A percentile compares a stretch with the other conserved stretches of the same genome.
These are phyloP conservation scores for Lactarius indigo DNA, from an alignment of 768 basidiomycete species.

Conservation along the genomic window DNA sequence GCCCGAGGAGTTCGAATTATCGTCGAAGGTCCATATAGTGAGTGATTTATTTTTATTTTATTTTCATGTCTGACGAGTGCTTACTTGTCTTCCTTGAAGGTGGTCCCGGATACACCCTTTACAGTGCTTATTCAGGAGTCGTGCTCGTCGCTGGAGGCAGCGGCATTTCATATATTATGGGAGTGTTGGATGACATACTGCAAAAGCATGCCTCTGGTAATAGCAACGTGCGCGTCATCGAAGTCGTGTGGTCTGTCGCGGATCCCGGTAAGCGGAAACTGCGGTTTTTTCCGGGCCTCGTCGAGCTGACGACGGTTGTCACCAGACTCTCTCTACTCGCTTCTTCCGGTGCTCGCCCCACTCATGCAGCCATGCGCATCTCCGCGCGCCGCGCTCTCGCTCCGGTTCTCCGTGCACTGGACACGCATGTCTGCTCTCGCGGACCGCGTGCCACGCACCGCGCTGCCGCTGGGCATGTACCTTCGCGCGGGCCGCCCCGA, in stretches of 20 bases:
- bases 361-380: slow-evolving; percentile 35
- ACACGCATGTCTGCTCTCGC: slow-evolving; percentile 36
- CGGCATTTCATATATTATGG: slow-evolving; percentile 55
- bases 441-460: slow-evolving; percentile 21
- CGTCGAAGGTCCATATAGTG: slow-evolving; percentile 55
- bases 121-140: slow-evolving; percentile 48
- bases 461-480: slow-evolving; percentile 31
- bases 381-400: slow-evolving; percentile 29
- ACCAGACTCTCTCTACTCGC: slow-evolving; percentile 36
- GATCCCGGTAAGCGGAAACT: slow-evolving; percentile 36
- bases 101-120: slow-evolving; percentile 44
- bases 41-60: background rate
- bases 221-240: slow-evolving; percentile 43
- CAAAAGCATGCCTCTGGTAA: slow-evolving; percentile 34
- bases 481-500: slow-evolving; percentile 33
- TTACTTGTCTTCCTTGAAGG: slow-evolving; percentile 30
- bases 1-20: slow-evolving; percentile 36
- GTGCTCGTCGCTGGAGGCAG: slow-evolving; percentile 58
- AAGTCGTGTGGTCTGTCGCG: slow-evolving; percentile 52
- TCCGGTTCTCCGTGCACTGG: slow-evolving; percentile 43
- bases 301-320: slow-evolving; percentile 21
- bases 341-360: slow-evolving; percentile 37
- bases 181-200: slow-evolving; percentile 50
- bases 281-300: background rate
- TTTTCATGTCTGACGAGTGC: slow-evolving; percentile 1